Conservation (phyloP, 2,329 filamentous ascomycete species). For the Mycosphaerella sp. region DNA sequence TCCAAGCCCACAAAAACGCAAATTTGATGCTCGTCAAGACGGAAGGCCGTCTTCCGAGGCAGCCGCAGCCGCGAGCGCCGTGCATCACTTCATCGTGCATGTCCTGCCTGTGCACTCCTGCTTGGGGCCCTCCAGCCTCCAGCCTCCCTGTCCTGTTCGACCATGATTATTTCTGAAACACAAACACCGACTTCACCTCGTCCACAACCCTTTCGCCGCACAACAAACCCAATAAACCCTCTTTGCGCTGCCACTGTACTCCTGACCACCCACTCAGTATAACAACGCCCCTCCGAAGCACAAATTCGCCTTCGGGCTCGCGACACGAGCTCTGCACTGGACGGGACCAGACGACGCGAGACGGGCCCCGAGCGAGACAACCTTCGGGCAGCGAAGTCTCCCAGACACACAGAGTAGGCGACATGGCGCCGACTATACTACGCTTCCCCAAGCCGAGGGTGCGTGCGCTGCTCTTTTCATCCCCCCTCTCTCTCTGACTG, state of each 20-base stretch:
- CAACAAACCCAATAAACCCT: not conserved
- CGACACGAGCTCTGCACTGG: not conserved
- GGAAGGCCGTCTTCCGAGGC: too few relatives aligned
- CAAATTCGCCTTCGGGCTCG: slow-evolving; percentile 3
- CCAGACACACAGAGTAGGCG: not conserved
- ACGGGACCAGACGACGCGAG: not conserved
- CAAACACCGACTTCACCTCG: too few relatives aligned
- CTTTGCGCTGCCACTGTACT: not conserved
- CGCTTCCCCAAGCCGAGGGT: slow-evolving; percentile 16
- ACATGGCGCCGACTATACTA: slow-evolving; percentile 13
- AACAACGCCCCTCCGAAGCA: not conserved
- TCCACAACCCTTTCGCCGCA: too few relatives aligned
- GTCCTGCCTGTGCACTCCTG: too few relatives aligned
- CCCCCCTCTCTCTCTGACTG: not conserved
- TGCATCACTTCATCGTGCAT: too few relatives aligned
- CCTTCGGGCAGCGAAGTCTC: not conserved
- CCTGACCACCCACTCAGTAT: not conserved
- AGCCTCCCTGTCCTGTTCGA: too few relatives aligned
- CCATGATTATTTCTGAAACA: too few relatives aligned
- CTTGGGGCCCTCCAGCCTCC: too few relatives aligned
- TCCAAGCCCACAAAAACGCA: too few relatives aligned
- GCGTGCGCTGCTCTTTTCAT: not conserved
- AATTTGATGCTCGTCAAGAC: too few relatives aligned
- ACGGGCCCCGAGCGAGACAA: not conserved
- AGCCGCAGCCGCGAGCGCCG: too few relatives aligned